Base-by-base conservation (phyloP, 305 asterid genomes). In the Fraxinus xanthoxyloides region DNA sequence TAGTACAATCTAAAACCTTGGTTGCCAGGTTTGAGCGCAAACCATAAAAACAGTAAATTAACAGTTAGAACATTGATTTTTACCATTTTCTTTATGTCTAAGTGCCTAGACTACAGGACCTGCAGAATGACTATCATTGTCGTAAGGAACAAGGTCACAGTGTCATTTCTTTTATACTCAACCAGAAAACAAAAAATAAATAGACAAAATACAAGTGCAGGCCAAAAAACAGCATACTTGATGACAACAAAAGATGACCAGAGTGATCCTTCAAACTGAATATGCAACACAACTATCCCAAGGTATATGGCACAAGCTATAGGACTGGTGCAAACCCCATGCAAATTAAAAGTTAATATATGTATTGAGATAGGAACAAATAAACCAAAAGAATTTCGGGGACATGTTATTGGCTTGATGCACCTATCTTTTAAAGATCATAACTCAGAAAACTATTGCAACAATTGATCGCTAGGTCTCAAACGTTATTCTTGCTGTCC, bases 191-290 rank as follows among this genome's bases (percentile, higher is more conserved):
- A 54, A 30, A 19, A 72, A 76, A 70, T 4, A 43, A 3, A 38
- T 12, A 70, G 24, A 23, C 77, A 23, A 73, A 40, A 7, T 10
- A 63, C 72, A 23, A 23, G 32, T 61, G 32, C 10, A 35, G 72
- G n/a, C 73, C 19, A 24, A 65, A 65, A 63, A 15, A 65, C n/a
- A 65, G 34, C 72, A 63, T 63, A 4, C 74, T 2, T 9, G 36
- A 81, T 43, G 59, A 78, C 76, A 81, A 63, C 72, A 72, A 69
- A 65, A 17, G 19, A 32, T 23, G 7, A 32, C 46, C 7, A 78
- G n/a, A 77, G 59, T 51, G 36, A 19, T 65, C 34, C 26, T 40
- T 34, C 32, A 5, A 76, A 43, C n/a, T 15, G 30, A 83, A 79
- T 63, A 38, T 19, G 13, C 77, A 74, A n/a, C 21, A 34, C 17